These are phyloP conservation scores for Sonneratia alba DNA, from an alignment of 345 rosid genomes.

Conservation along the genomic window DNA sequence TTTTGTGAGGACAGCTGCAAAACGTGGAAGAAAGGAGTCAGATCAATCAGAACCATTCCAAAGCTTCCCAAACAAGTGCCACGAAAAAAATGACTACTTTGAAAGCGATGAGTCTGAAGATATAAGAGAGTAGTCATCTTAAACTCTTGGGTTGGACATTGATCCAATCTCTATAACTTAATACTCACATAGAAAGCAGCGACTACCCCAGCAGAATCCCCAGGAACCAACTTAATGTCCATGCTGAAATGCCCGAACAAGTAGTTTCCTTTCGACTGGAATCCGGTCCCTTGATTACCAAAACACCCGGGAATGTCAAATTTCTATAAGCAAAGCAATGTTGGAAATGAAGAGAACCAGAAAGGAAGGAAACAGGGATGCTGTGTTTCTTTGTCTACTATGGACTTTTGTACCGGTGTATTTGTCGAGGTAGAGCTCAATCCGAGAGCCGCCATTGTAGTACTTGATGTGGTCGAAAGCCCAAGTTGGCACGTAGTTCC, in stretches of 20 bases:
- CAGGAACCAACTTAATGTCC: slow-evolving; percentile 72
- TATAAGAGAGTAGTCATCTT: too few species aligned
- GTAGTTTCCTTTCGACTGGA: slow-evolving; percentile 77
- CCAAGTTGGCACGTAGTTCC: slow-evolving; percentile 83
- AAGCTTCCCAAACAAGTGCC: neutral
- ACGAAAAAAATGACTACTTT: neutral
- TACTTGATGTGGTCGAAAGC: slow-evolving; percentile 90
- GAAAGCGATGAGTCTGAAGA: neutral
- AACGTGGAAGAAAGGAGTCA: neutral
- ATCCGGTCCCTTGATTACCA: slow-evolving; percentile 54
- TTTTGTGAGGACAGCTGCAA: slow-evolving; percentile 73
- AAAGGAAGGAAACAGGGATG: neutral
- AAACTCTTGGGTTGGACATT: too few species aligned
- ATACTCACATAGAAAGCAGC: slow-evolving; percentile 69
- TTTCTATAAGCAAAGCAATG: neutral
- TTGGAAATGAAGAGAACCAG: neutral
- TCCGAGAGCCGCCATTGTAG: slow-evolving; percentile 59
- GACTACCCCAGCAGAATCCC: slow-evolving; percentile 83
- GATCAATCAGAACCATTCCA: neutral
- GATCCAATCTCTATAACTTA: neutral
- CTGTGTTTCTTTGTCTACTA: too few species aligned
- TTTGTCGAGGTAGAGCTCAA: slow-evolving; percentile 62
- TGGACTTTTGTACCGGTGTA: slow-evolving; percentile 43
- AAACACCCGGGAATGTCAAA: neutral
- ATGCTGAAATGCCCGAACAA: slow-evolving; percentile 78